phyloP scores from a whole-genome alignment of 139 green algal genomes.

The Haematococcus sp. region DNA sequence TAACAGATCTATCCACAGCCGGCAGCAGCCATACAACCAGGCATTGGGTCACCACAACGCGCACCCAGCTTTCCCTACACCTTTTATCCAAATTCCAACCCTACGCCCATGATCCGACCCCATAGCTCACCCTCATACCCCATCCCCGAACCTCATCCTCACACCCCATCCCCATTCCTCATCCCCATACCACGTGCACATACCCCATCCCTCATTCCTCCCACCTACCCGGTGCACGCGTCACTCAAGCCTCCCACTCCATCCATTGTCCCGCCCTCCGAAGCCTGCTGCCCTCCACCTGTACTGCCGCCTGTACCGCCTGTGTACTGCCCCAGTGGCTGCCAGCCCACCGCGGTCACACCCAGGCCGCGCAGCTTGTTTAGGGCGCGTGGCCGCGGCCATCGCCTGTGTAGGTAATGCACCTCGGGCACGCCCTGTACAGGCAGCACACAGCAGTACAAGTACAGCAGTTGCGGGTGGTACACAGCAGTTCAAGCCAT shows the following conservation, averaged over 20 bases:
- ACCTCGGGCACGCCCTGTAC: slow-evolving; percentile 26
- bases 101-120: too few species aligned
- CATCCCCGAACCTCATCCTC: neutral
- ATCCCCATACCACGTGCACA: too few species aligned
- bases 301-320: neutral
- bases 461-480: too few species aligned
- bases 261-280: neutral
- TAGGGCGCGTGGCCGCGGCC: slow-evolving; percentile 43
- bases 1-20: too few species aligned
- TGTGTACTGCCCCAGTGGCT: neutral
- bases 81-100: too few species aligned
- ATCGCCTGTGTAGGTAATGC: slow-evolving; percentile 53
- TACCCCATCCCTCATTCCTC: neutral
- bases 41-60: too few species aligned
- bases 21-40: too few species aligned
- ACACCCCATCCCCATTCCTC: too few species aligned
- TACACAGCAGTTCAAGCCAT: too few species aligned
- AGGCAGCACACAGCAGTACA: neutral
- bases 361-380: slow-evolving; percentile 54
- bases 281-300: slow-evolving; percentile 5
- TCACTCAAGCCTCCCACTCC: neutral
- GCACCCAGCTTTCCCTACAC: too few species aligned
- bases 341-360: slow-evolving; percentile 63
- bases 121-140: too few species aligned
- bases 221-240: neutral